Percentiles rank a stretch among this genome's conserved stretches.
Evolutionary conservation across 148 eudicot genomes (phyloP).

Genomic region (Rhododendron ferrugineum): DNA sequence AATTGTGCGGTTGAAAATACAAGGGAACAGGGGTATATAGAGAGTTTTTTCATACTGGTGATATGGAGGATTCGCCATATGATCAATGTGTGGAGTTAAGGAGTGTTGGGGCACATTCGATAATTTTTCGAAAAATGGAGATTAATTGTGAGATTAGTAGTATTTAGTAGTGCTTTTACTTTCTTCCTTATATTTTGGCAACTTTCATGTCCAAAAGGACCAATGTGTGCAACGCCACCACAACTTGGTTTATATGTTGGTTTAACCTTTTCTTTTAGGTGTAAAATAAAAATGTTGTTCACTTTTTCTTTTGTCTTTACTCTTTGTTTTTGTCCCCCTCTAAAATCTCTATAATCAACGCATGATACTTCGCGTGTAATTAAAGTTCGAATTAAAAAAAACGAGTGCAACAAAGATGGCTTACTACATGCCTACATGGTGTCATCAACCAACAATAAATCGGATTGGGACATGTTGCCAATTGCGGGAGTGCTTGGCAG

Average conservation of each 20-base stretch:
- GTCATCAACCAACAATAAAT: background rate
- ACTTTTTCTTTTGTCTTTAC: background rate
- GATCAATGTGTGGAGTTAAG: background rate
- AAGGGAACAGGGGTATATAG: background rate
- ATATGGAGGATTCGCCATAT: background rate
- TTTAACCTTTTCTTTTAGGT: background rate
- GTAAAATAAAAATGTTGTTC: background rate
- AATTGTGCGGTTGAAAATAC: background rate
- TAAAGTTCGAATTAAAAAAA: background rate
- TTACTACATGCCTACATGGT: background rate
- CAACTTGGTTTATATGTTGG: background rate
- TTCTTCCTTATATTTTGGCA: background rate
- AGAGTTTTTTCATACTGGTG: no score
- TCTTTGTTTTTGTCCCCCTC: background rate
- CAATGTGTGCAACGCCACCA: background rate
- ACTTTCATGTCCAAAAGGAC: constrained; percentile 1
- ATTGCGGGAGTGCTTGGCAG: no score
- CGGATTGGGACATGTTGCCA: no score
- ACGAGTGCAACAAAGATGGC: background rate
- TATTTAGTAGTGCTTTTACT: background rate
- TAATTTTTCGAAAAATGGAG: background rate
- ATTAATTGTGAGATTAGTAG: background rate
- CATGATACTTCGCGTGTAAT: background rate
- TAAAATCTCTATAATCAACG: background rate
- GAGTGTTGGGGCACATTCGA: background rate